Evolutionary conservation across 257 asterid genomes (phyloP), one percentile per base, ranked within the genome.

Genomic region (Mitragyna speciosa): DNA sequence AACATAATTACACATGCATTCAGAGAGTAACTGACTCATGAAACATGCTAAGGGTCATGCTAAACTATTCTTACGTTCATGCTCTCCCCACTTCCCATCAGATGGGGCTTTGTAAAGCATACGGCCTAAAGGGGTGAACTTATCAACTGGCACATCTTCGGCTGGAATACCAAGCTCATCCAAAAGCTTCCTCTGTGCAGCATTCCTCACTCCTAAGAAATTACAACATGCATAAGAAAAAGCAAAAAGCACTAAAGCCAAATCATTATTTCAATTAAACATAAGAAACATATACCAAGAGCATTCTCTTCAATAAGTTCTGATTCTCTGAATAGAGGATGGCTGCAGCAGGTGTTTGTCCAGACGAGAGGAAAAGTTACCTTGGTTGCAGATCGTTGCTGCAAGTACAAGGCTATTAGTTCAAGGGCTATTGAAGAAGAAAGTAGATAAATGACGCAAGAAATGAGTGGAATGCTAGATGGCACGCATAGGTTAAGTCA

Each of bases 331-430:
- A 86, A 90, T n/a, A 95, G 91, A 19, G 98, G 98, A 84, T 95
- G 98, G 86, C 98, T 95, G 91, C 98, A 95, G 84, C 98, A 95
- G 74, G 98, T 93, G 93, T 95, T 95, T 43, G 98, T 95, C 98
- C 98, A 95, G 68, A 95, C 98, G 83, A 89, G 77, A 43, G 98
- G 98, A 83, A 95, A 95, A 73, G 98, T 95, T 73, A 95, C 98
- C 91, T 95, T 95, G 77, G 98, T 90, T 69, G 97, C 89, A 66
- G 98, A 95, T 64, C 98, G 89, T 95, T 91, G 98, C 98, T 95
- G 93, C 84, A 81, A 48, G 75, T 22, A 82, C 39, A 70, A 69
- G 54, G 43, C 12, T n/a, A 6, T 48, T 48, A 72, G 26, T 20
- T 5, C 20, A 16, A 33, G 31, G 8, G 22, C 70, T 39, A 8